A percentile compares a stretch with the other conserved stretches of the same genome.
Conservation (phyloP, 1,139 yeast species). For the Blastobotrys indianensis region DNA sequence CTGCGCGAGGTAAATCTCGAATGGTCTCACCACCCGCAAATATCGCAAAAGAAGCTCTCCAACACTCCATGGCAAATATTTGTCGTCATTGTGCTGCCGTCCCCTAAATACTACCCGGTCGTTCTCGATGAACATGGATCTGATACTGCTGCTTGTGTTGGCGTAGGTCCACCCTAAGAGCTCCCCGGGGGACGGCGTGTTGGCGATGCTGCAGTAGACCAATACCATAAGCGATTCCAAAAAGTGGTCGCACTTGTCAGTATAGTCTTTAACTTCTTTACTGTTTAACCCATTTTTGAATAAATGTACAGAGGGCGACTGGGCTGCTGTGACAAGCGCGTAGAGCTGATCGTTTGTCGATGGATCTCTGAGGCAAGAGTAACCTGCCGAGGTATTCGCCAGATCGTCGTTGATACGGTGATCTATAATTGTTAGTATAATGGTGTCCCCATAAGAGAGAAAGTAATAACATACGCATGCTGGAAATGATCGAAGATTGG, state of each 20-base stretch:
- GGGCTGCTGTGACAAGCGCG: background rate
- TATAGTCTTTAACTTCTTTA: conserved; percentile 3
- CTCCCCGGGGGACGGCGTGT: conserved; percentile 9
- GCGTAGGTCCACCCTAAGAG: conserved; percentile 3
- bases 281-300: conserved; percentile 2
- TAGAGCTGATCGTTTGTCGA: conserved; percentile 1
- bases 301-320: conserved; percentile 1
- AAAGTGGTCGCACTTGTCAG: conserved; percentile 3
- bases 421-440: background rate
- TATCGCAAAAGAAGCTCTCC: conserved; percentile 7
- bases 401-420: conserved; percentile 3
- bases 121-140: conserved; percentile 1
- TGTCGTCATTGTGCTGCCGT: background rate
- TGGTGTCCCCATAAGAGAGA: no score
- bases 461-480: no score
- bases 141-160: background rate
- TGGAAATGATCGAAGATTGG: conserved; percentile 2
- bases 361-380: conserved; percentile 3
- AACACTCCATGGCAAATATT: conserved; percentile 7
- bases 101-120: conserved; percentile 2
- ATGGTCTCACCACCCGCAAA: conserved; percentile 7
- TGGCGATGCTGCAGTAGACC: conserved; percentile 7
- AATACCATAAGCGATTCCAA: conserved; percentile 5
- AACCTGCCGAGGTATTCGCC: background rate
- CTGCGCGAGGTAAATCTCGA: conserved; percentile 8